Evolutionary conservation across 2,329 filamentous ascomycete genomes (phyloP).

Genomic region (Cordyceps fumosorosea): DNA sequence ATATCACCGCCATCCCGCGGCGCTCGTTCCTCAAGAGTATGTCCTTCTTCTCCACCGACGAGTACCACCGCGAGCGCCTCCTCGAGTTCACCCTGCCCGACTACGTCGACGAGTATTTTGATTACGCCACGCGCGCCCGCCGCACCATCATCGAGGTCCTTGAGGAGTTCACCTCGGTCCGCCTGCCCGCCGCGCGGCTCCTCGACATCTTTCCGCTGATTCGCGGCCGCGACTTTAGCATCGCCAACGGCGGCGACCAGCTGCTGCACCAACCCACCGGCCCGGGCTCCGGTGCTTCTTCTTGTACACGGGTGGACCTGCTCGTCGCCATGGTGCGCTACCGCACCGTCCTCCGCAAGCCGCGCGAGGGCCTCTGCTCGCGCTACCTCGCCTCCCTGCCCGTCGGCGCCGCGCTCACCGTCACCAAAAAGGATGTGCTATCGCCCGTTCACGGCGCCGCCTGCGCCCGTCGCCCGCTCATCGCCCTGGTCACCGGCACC

Average conservation of each 20-base stretch:
- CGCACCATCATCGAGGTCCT: constrained; percentile 89
- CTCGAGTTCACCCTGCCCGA: constrained; percentile 74
- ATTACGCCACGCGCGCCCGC: constrained; percentile 87
- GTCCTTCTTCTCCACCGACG: constrained; percentile 65
- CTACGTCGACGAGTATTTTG: constrained; percentile 85
- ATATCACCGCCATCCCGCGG: constrained; percentile 83
- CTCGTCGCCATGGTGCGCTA: constrained; percentile 88
- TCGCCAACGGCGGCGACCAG: constrained; percentile 63
- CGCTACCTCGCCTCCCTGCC: constrained; percentile 68
- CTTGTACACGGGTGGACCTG: constrained; percentile 55
- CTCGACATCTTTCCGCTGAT: constrained; percentile 72
- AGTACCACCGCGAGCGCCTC: constrained; percentile 71
- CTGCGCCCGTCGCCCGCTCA: constrained; percentile 46
- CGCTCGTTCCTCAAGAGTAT: constrained; percentile 79
- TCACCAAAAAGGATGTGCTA: constrained; percentile 49
- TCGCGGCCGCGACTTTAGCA: constrained; percentile 88
- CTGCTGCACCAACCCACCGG: constrained; percentile 20
- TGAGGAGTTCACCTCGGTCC: constrained; percentile 80
- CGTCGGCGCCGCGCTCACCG: constrained; percentile 49
- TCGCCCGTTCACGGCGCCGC: constrained; percentile 34
- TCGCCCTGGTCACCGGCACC: constrained; percentile 80
- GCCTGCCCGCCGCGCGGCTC: constrained; percentile 68
- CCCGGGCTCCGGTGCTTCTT: too few relatives aligned
- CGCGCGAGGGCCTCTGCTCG: constrained; percentile 83
- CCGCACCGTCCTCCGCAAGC: constrained; percentile 75